These are phyloP conservation scores for Penicillium nucicola DNA, from an alignment of 495 filamentous ascomycete species.

Conservation along the genomic window DNA sequence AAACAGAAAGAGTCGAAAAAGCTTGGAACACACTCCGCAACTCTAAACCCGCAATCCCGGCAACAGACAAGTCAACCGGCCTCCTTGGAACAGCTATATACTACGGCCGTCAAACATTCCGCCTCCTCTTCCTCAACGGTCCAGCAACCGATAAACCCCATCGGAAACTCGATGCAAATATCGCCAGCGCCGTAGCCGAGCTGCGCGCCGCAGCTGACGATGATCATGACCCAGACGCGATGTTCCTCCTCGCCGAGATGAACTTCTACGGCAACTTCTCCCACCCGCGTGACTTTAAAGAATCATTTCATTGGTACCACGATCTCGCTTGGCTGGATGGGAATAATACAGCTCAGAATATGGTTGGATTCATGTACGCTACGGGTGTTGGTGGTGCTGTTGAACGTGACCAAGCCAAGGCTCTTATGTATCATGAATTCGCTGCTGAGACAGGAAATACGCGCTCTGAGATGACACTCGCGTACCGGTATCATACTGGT, in stretches of 20 bases:
- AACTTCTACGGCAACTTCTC: constrained; percentile 96
- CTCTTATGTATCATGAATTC: constrained; percentile 91
- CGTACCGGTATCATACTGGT: constrained; percentile 80
- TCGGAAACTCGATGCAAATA: constrained; percentile 27
- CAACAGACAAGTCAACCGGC: constrained; percentile 40
- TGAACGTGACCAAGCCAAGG: constrained; percentile 85
- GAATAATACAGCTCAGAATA: constrained; percentile 88
- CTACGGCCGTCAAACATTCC: constrained; percentile 47
- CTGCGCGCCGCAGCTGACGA: constrained; percentile 71
- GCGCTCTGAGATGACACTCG: constrained; percentile 89
- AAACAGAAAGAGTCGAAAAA: constrained; percentile 34
- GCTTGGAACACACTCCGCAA: constrained; percentile 34
- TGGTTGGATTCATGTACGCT: constrained; percentile 95
- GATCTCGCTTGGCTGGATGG: constrained; percentile 73
- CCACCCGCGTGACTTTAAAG: constrained; percentile 76
- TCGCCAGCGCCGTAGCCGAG: constrained; percentile 61
- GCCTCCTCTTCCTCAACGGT: constrained; percentile 50
- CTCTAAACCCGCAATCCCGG: constrained; percentile 22
- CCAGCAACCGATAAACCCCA: constrained; percentile 26
- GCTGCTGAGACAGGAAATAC: constrained; percentile 82
- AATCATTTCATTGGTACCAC: constrained; percentile 80
- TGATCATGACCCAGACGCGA: constrained; percentile 75
- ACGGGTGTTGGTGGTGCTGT: constrained; percentile 85
- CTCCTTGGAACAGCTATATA: constrained; percentile 43
- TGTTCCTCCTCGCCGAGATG: constrained; percentile 89